phyloP scores from a whole-genome alignment of 2,329 filamentous ascomycete genomes.

The Pseudogymnoascus sp. region DNA sequence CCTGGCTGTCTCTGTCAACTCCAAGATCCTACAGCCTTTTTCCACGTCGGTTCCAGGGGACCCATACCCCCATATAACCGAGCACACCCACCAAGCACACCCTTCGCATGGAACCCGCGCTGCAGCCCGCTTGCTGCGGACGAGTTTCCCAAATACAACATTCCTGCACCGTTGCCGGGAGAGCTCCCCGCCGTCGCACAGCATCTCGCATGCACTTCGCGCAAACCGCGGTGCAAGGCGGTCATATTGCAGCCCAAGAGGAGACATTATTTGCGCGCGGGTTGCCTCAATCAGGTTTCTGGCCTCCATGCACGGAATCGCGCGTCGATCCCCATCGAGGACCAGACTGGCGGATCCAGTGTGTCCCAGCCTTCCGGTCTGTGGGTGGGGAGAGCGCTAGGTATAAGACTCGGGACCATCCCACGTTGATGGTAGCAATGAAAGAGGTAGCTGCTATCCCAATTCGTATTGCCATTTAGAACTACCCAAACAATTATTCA shows the following conservation, averaged over 20 bases:
- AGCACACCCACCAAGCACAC: background rate
- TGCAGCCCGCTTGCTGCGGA: background rate
- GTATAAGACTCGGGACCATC: background rate
- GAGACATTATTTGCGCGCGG: background rate
- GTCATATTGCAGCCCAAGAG: background rate
- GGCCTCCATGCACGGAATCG: background rate
- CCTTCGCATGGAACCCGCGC: background rate
- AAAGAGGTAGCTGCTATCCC: background rate
- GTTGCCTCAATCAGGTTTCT: background rate
- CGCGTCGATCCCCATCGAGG: background rate
- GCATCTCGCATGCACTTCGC: background rate
- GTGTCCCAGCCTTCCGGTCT: slow-evolving; percentile 2
- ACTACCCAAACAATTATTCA: background rate
- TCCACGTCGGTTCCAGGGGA: background rate
- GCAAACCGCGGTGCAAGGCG: background rate
- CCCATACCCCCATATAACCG: background rate
- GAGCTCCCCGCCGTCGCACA: background rate
- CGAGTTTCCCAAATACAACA: background rate
- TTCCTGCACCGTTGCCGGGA: slow-evolving; percentile 3
- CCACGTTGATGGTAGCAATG: background rate
- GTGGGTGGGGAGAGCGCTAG: background rate
- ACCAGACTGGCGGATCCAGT: slow-evolving; percentile 1
- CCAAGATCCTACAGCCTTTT: background rate
- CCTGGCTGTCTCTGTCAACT: background rate
- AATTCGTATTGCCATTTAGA: background rate